Base-by-base conservation (phyloP, 164 flowering plant genomes). In the Vitis rotundifolia region DNA sequence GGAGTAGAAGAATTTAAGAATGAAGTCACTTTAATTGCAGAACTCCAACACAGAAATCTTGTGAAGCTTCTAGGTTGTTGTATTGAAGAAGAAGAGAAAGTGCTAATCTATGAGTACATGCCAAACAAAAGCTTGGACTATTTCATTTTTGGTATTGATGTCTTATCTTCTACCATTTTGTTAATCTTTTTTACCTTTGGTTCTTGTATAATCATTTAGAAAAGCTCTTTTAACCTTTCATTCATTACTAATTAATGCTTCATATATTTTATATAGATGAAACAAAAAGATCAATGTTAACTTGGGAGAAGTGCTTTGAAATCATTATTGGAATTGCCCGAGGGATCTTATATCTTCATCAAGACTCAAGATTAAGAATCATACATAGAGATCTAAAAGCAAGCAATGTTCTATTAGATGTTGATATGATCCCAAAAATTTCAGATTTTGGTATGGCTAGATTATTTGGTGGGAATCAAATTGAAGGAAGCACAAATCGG, bases 371-470 rank as follows among this genome's bases (percentile, higher is more conserved):
- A 19, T 60, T 83, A 3, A 78, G 71, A 63, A 80, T 82, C 52
- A 78, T 82, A 12, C 83, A 82, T 48, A 58, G 85, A 47, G 83
- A 82, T 49, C 52, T 82, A 8, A 83, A 83, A 69, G 76, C 81
- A 0, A 79, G 81, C 71, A 83, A 83, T 59, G 68, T 83, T 1
- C 65, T 83, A n/a, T 61, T 81, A 5, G 83, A 84, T 66, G 63
- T 10, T 2, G 71, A 63, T 0, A 65, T 84, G 82, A 78, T 78
- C 26, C 83, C 87, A 0, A 84, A 82, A 56, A 82, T 81, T 14
- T 74, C 85, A 57, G 87, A 84, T 63, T 84, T 84, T 64, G 85
- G 85, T 3, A 56, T 78, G 74, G 87, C 83, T 28, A 78, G 77
- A 64, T 74, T 77, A 31, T 79, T 79, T 58, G 78, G 76, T 37